Evolutionary conservation across 257 asterid genomes (phyloP), one percentile per base, ranked within the genome.

Genomic region (Echium plantagineum): DNA sequence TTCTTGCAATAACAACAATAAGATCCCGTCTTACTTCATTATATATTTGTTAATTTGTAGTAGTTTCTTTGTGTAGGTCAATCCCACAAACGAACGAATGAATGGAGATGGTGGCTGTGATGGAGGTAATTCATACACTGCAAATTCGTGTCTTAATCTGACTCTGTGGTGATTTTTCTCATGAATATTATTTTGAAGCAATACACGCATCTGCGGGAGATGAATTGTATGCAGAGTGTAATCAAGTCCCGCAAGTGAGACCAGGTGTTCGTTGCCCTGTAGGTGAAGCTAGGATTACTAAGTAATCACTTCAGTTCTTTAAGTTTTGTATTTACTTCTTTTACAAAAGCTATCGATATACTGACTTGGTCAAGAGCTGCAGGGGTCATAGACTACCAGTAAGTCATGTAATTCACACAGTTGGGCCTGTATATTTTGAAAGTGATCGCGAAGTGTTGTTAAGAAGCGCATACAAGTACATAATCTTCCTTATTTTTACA

Each of bases 271-370:
- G 99, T 52, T 93, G 98, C 71, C 99, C 99, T 62, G 80, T 89
- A 9, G 99, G 99, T 70, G 96, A 93, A 93, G 99, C 99, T 51
- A 89, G 87, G 75, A 86, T 93, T 77, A 89, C 99, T 15, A 85
- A 61, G 99, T 89, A 78, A 30, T 79, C 67, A 21, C 52, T 69
- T 70, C 17, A n/a, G 21, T n/a, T n/a, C n/a, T n/a, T n/a, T n/a
- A n/a, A n/a, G n/a, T n/a, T n/a, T n/a, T n/a, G n/a, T n/a, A n/a
- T n/a, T n/a, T n/a, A n/a, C n/a, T n/a, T n/a, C n/a, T n/a, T n/a
- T n/a, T n/a, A n/a, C n/a, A 52, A 21, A 19, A 58, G 10, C 13
- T 66, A 17, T 51, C 21, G 57, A 7, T 65, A 42, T 42, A 63
- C 72, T 74, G 15, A 77, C 61, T 13, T 58, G 64, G 74, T 53